Conservation (phyloP, 1,284 basidiomycete genomes). For the Leccinum glutinopallens region DNA sequence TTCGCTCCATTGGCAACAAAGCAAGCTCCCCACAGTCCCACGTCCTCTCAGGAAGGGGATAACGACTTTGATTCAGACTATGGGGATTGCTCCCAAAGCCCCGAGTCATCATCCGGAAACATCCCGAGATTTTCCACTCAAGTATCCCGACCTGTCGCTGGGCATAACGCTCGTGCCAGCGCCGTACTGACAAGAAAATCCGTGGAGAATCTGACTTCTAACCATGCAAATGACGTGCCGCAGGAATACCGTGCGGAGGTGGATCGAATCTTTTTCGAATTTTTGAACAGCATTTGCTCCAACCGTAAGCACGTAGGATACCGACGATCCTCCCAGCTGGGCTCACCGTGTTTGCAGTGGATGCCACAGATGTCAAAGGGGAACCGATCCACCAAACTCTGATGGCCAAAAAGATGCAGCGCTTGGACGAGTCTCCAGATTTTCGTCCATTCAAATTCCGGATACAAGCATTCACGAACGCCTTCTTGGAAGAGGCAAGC, state of each 20-base stretch:
- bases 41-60: slow-evolving; percentile 45
- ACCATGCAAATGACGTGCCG: slow-evolving; percentile 68
- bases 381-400: slow-evolving; percentile 98
- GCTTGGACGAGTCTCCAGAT: slow-evolving; percentile 92
- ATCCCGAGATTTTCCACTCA: slow-evolving; percentile 27
- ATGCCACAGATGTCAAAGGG: slow-evolving; percentile 91
- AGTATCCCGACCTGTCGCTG: slow-evolving; percentile 28
- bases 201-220: slow-evolving; percentile 35
- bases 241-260: slow-evolving; percentile 82
- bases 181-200: slow-evolving; percentile 31
- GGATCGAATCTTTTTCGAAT: slow-evolving; percentile 91
- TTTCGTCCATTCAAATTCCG: slow-evolving; percentile 99
- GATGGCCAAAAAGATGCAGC: slow-evolving; percentile 99
- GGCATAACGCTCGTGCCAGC: slow-evolving; percentile 26
- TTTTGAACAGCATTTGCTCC: slow-evolving; percentile 87
- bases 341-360: slow-evolving; percentile 58
- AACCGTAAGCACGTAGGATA: slow-evolving; percentile 64
- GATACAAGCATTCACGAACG: slow-evolving; percentile 97
- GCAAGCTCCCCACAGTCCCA: slow-evolving; percentile 32
- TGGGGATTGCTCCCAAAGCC: slow-evolving; percentile 33
- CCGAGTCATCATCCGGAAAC: slow-evolving; percentile 33
- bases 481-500: slow-evolving; percentile 88
- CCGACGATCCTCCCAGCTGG: slow-evolving; percentile 11
- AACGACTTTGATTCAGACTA: slow-evolving; percentile 45
- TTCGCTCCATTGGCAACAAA: slow-evolving; percentile 19